Conservation (phyloP, 2,329 filamentous ascomycete species). For the Beauveria pseudobassiana region DNA sequence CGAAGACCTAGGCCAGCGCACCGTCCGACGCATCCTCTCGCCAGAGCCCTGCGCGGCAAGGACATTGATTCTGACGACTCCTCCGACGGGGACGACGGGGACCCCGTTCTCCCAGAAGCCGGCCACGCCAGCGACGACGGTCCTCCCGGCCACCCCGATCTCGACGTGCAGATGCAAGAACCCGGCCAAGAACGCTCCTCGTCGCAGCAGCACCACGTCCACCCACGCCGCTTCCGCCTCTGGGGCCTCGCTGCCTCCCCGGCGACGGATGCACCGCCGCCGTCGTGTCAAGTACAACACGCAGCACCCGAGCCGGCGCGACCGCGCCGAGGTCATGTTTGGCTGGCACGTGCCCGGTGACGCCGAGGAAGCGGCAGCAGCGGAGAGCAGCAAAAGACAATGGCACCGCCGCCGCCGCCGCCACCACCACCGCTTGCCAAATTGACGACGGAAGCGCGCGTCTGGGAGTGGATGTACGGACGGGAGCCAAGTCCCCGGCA, state of each 20-base stretch:
- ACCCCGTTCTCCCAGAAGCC: neutral
- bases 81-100: constrained; percentile 19
- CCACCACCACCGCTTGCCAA: constrained; percentile 10
- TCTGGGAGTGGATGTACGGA: constrained; percentile 55
- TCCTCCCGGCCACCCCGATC: constrained; percentile 12
- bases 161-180: constrained; percentile 25
- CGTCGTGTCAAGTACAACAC: constrained; percentile 42
- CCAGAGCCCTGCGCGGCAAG: constrained; percentile 33
- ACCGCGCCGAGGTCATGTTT: constrained; percentile 30
- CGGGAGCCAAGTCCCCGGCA: constrained; percentile 35
- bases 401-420: neutral
- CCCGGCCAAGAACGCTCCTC: neutral
- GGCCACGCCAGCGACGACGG: neutral
- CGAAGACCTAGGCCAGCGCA: constrained; percentile 35
- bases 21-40: constrained; percentile 37
- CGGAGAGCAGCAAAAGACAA: neutral
- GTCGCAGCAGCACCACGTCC: constrained; percentile 31
- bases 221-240: constrained; percentile 42
- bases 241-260: constrained; percentile 46
- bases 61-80: constrained; percentile 27
- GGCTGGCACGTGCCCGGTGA: constrained; percentile 21
- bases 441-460: constrained; percentile 45
- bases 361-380: neutral
- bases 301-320: constrained; percentile 37
- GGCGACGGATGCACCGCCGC: constrained; percentile 44